Conservation (phyloP, 768 basidiomycete species). For the Sarcodon sp. region DNA sequence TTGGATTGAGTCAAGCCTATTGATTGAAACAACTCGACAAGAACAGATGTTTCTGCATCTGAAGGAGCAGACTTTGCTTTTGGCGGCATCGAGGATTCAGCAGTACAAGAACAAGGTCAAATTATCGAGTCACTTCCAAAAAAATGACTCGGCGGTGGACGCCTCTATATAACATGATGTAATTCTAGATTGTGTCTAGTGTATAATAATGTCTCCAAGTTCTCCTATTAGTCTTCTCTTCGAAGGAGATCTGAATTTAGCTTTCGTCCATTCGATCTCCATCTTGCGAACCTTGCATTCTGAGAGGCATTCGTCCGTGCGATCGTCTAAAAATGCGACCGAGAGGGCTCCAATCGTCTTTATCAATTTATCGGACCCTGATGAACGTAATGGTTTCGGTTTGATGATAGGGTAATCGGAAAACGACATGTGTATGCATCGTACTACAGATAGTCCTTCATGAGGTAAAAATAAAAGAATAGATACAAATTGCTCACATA, state of each 20-base stretch:
- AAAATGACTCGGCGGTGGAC: neutral
- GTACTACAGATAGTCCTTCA: slow-evolving; percentile 7
- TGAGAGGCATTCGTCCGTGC: slow-evolving; percentile 5
- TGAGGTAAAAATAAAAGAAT: neutral
- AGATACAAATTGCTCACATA: slow-evolving; percentile 4
- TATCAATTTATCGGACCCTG: slow-evolving; percentile 7
- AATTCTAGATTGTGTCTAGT: neutral
- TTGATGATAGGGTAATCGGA: slow-evolving; percentile 14
- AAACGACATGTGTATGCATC: slow-evolving; percentile 11
- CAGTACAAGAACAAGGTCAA: neutral
- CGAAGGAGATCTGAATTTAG: neutral
- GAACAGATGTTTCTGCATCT: slow-evolving; percentile 21
- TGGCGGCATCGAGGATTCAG: neutral
- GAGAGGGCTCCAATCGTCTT: slow-evolving; percentile 9
- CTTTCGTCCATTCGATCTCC: slow-evolving; percentile 5
- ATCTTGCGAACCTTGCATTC: slow-evolving; percentile 4
- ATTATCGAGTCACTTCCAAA: neutral
- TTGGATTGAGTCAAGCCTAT: slow-evolving; percentile 69
- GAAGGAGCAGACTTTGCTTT: slow-evolving; percentile 9
- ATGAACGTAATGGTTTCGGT: slow-evolving; percentile 4
- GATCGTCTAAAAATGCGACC: slow-evolving; percentile 11
- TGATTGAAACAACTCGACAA: slow-evolving; percentile 51
- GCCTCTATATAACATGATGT: too few relatives aligned
- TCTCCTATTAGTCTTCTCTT: slow-evolving; percentile 5
- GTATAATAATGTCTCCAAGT: slow-evolving; percentile 6